phyloP scores from a whole-genome alignment of 257 asterid genomes.

The Solanum etuberosum region DNA sequence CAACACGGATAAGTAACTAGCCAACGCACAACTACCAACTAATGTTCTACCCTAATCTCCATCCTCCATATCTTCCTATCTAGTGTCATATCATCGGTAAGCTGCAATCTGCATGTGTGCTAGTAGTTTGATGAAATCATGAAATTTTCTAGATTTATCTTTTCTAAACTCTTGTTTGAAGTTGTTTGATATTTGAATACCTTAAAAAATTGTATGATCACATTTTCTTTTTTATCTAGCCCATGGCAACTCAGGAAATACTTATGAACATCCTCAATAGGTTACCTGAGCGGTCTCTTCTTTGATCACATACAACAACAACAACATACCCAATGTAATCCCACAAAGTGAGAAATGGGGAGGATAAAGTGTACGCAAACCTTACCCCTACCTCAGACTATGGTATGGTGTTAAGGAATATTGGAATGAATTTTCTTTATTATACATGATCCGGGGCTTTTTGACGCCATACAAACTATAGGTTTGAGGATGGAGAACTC shows the following conservation, averaged over 20 bases:
- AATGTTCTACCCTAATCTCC: not conserved
- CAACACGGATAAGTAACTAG: not conserved
- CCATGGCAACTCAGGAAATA: not conserved
- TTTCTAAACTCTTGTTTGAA: not conserved
- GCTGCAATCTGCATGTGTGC: no score
- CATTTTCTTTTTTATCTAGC: not conserved
- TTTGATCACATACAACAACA: no score
- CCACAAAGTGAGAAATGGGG: not conserved
- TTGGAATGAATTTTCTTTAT: not conserved
- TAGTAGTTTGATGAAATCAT: no score
- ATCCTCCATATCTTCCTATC: no score
- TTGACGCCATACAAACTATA: no score
- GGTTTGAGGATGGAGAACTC: no score
- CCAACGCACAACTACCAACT: not conserved
- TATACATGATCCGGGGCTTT: not conserved
- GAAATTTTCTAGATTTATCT: not conserved
- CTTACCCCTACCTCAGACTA: not conserved
- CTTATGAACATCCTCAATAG: not conserved
- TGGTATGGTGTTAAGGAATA: not conserved
- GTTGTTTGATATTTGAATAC: not conserved
- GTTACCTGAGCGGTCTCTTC: not conserved
- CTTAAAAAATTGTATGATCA: not conserved
- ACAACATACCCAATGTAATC: not conserved
- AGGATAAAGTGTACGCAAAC: not conserved
- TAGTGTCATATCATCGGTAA: no score